Conservation (phyloP, 2,329 filamentous ascomycete genomes). For the Colletotrichum theobromicola region DNA sequence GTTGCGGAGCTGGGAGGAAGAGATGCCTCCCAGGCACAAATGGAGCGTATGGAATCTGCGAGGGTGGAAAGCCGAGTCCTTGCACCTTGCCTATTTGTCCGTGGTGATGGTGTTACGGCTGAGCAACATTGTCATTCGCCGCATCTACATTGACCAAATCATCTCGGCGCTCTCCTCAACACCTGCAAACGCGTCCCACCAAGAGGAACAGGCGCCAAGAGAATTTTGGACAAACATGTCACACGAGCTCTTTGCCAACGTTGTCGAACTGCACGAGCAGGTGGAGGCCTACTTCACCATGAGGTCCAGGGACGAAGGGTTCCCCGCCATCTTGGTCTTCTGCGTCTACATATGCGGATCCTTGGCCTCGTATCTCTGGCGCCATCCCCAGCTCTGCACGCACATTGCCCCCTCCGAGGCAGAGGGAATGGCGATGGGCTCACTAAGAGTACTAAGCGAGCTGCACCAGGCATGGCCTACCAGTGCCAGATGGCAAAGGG, state of each 20-base stretch:
- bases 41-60: background rate
- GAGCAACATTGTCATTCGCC: background rate
- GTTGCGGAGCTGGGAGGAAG: background rate
- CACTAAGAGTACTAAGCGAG: background rate
- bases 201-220: background rate
- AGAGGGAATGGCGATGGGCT: background rate
- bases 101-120: background rate
- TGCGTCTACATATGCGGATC: background rate
- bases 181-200: accelerated
- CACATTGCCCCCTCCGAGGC: background rate
- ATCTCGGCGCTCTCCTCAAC: background rate
- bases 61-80: background rate
- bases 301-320: background rate
- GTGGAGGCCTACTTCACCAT: background rate
- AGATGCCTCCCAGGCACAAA: background rate
- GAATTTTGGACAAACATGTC: background rate
- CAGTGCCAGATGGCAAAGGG: background rate
- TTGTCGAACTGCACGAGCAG: background rate
- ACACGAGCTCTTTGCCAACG: background rate
- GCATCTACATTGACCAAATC: background rate
- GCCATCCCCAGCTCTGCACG: background rate
- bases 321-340: background rate
- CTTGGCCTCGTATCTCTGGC: background rate
- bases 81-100: background rate
- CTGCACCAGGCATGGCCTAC: background rate